Evolutionary conservation across 2,329 filamentous ascomycete genomes (phyloP), one percentile per base, ranked within the genome.

Genomic region (Microsporum canis): DNA sequence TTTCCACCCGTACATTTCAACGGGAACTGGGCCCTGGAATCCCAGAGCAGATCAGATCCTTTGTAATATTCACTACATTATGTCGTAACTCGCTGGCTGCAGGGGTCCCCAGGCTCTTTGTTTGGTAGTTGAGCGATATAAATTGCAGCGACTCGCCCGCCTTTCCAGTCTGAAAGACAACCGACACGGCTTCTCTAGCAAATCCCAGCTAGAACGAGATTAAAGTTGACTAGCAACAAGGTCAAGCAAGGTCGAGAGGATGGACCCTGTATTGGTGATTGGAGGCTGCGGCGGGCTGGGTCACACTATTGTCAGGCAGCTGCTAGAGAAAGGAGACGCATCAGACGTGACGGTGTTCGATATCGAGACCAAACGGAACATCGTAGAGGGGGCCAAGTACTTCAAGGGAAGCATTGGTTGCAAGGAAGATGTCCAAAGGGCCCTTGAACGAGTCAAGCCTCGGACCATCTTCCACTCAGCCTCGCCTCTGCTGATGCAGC

Each of bases 401-500:
- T 31, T 31, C 27, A 14, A 31, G 27, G 45, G 45, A 29, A 51
- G 45, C 45, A 14, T 51, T 8, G 23, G 23, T 5, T 29, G 7
- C 10, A 67, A 74, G 23, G 75, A 75, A 55, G 77, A 77, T 64
- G 76, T 90, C 45, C 70, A 77, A 14, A 75, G 77, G 33, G 73
- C 87, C 49, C 82, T 95, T 66, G 71, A 78, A 33, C 76, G 82
- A 65, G 77, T 83, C 58, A 80, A 78, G 64, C 89, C 90, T 39
- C 84, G 88, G 68, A 82, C 91, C n/a, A 88, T 96, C 61, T 84
- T 95, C 68, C 90, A 95, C 75, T 91, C 89, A 0, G 91, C 89
- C 27, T 87, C 84, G 57, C 87, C 87, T 71, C 76, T 68, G 63
- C 64, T 36, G 29, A 76, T 83, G 61, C 79, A 81, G 29, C 45